phyloP scores from a whole-genome alignment of 768 basidiomycete species.

The Panus rudis region DNA sequence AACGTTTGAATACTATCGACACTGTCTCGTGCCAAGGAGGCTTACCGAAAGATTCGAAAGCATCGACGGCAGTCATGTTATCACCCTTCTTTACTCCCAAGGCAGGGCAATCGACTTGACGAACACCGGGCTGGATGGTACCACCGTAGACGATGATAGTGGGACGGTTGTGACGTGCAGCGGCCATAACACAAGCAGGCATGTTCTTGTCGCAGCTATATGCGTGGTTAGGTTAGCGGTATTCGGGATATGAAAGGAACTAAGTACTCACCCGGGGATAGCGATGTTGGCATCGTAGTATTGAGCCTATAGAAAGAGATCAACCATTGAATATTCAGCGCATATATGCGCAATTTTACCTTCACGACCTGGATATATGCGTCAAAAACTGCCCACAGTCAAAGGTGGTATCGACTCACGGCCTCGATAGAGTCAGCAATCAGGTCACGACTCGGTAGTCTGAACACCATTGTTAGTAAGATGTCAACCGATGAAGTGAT shows the following conservation, averaged over 20 bases:
- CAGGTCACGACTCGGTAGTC: conserved; percentile 79
- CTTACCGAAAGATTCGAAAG: conserved; percentile 77
- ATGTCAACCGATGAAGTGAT: neutral
- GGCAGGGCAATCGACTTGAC: conserved; percentile 74
- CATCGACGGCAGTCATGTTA: conserved; percentile 75
- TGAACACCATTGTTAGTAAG: conserved; percentile 21
- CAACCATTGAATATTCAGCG: conserved; percentile 3
- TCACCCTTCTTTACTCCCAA: conserved; percentile 78
- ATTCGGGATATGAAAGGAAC: neutral
- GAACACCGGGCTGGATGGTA: conserved; percentile 70
- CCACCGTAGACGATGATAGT: conserved; percentile 84
- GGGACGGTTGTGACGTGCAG: conserved; percentile 79
- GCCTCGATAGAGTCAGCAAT: conserved; percentile 89
- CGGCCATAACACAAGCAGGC: conserved; percentile 86
- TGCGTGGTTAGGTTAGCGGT: neutral
- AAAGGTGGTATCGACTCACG: conserved; percentile 42
- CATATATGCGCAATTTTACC: conserved; percentile 28
- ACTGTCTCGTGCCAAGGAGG: neutral
- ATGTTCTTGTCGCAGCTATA: conserved; percentile 82
- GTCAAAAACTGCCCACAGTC: no score
- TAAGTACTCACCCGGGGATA: conserved; percentile 56
- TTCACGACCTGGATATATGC: conserved; percentile 40
- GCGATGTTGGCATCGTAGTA: conserved; percentile 86
- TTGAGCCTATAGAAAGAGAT: conserved; percentile 53
- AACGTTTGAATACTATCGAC: conserved; percentile 1